Evolutionary conservation across 164 flowering plant species (phyloP).

Genomic region (Sextonia rubra): DNA sequence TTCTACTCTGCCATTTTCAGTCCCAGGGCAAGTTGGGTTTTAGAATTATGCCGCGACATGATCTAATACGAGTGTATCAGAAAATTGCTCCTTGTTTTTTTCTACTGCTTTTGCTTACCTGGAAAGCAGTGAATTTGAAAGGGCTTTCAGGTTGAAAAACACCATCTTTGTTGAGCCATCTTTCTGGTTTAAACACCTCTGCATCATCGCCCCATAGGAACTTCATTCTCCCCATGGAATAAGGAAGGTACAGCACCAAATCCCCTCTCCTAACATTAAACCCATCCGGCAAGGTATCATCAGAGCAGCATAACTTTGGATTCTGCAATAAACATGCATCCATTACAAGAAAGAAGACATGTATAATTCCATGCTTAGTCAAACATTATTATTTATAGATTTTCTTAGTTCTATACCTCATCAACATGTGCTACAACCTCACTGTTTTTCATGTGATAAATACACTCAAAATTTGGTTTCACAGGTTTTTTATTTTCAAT

Average conservation of each 20-base stretch:
- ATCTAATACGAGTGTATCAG: not conserved
- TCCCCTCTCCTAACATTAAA: conserved; percentile 53
- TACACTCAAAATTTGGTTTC: not conserved
- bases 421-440: too few species aligned
- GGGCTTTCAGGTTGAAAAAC: conserved; percentile 58
- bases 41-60: not conserved
- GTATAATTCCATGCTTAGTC: not conserved
- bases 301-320: conserved; percentile 42
- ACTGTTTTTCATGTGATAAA: too few species aligned
- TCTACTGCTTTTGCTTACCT: conserved; percentile 29
- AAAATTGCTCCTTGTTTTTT: not conserved
- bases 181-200: conserved; percentile 50
- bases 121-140: conserved; percentile 66
- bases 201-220: conserved; percentile 80
- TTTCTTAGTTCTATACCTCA: too few species aligned
- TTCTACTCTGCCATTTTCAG: not conserved
- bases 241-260: conserved; percentile 42
- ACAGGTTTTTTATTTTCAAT: not conserved
- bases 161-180: conserved; percentile 57
- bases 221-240: conserved; percentile 78
- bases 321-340: conserved; percentile 24
- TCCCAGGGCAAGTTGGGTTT: not conserved
- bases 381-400: not conserved
- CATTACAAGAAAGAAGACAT: not conserved
- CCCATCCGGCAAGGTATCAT: conserved; percentile 78